Percentiles rank a stretch among this genome's conserved stretches.
Evolutionary conservation across 441 rosid genomes (phyloP).

Genomic region (Euphorbia schlechtendalii): DNA sequence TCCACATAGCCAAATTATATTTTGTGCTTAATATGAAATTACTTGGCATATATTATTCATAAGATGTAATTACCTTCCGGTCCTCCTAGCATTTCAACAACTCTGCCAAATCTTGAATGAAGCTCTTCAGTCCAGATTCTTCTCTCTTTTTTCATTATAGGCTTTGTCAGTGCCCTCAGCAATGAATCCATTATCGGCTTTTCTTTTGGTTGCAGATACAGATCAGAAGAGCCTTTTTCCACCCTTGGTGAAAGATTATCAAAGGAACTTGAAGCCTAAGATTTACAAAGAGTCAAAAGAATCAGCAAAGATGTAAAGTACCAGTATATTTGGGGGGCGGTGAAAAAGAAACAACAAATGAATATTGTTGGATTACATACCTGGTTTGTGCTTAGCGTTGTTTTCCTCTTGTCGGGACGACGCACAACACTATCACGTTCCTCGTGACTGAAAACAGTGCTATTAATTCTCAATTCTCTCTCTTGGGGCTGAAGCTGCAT

Average conservation of each 20-base stretch:
- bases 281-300: background rate
- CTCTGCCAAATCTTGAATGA: conserved; percentile 25
- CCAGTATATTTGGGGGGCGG: background rate
- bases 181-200: background rate
- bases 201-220: conserved; percentile 2
- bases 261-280: background rate
- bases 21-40: background rate
- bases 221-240: background rate
- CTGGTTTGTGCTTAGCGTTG: conserved; percentile 5
- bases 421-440: background rate
- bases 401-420: background rate
- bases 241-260: background rate
- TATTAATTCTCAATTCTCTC: background rate
- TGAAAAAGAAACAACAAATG: background rate
- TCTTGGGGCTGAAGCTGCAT: background rate
- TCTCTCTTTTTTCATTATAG: conserved; percentile 20
- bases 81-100: conserved; percentile 22
- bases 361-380: background rate
- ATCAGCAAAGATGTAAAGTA: background rate
- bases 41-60: background rate
- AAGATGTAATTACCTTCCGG: conserved; percentile 11
- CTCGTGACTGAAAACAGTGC: background rate
- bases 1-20: background rate
- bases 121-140: conserved; percentile 26
- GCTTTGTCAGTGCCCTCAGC: conserved; percentile 15